Evolutionary conservation across 768 basidiomycete species (phyloP).

Genomic region (Collybiopsis luxurians): DNA sequence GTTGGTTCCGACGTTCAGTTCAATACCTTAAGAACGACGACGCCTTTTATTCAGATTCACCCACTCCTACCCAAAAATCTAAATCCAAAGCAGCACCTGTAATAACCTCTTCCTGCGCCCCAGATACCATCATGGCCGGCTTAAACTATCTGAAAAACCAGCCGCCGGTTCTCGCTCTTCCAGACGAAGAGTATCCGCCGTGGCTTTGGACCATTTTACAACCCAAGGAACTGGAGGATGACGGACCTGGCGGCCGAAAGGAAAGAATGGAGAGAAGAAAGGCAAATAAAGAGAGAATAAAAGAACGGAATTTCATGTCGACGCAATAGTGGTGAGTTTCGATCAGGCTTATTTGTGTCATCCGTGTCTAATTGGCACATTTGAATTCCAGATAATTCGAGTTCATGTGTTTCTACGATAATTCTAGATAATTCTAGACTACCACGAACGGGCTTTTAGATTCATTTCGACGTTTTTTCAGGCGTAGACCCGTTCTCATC

Average conservation of each 20-base stretch:
- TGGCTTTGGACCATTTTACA: constrained; percentile 86
- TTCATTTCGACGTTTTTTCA: neutral
- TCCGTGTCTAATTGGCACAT: too few species aligned
- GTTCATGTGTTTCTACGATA: too few species aligned
- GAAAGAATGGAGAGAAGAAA: constrained; percentile 54
- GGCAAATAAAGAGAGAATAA: constrained; percentile 67
- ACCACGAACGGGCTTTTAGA: too few species aligned
- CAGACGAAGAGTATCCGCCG: constrained; percentile 83
- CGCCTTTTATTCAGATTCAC: neutral
- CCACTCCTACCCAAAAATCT: constrained; percentile 10
- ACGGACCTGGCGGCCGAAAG: constrained; percentile 9
- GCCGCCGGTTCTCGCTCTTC: constrained; percentile 65
- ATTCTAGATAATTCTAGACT: too few species aligned
- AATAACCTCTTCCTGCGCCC: constrained; percentile 59
- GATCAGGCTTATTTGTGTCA: too few species aligned
- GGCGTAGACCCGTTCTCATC: neutral
- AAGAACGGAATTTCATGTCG: constrained; percentile 84
- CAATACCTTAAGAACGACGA: constrained; percentile 2
- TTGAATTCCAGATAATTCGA: too few species aligned
- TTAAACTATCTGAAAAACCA: constrained; percentile 83
- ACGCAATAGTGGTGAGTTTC: constrained; percentile 52
- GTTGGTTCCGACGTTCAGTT: neutral
- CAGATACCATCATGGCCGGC: constrained; percentile 77
- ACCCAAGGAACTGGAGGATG: constrained; percentile 51
- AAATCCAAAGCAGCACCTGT: constrained; percentile 9